Base-by-base conservation (phyloP, 2,329 filamentous ascomycete species). In the Fusarium sp. region DNA sequence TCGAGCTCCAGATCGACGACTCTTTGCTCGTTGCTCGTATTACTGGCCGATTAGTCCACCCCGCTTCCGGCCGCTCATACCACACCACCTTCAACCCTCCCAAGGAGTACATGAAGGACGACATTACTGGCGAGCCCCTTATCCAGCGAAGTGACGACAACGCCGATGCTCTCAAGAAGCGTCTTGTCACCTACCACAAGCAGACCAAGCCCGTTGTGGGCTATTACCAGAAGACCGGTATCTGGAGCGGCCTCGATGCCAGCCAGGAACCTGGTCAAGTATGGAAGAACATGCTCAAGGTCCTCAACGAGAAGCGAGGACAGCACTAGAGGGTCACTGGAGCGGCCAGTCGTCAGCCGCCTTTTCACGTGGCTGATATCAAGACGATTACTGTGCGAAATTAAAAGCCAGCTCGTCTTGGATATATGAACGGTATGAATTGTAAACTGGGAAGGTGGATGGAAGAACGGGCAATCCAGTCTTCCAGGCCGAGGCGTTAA, bases 1-100 rank as follows among this genome's bases (percentile, higher is more conserved):
- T 99, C 65, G 95, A 99, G 87, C 92, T 99, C 74, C 90, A 98
- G 84, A 98, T 99, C 79, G 95, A 98, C 83, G 96, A 98, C 81
- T 88, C 89, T 44, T 91, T 99, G 63, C 90, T 99, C 65, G 95
- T 99, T 68, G 91, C 95, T 74, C 93, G 96, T 79, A 98, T 99
- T 83, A 99, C 96, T 67, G 96, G 96, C 78, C 95, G 96, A 78
- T 88, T 99, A 68, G 87, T 99, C 76, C 96, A 99, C 88, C 95
- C 95, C 63, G 95, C 95, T 55, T 98, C 95, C 60, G 96, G 96
- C 73, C 94, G 96, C 79, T 94, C 93, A 75, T 99, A 99, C 87
- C 96, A 99, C 90, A 96, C 92, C 84, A 92, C 96, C 82, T 99
- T 99, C 91, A 98, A 98, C 89, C 96, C 96, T 54, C 96, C 96